Conservation (phyloP, 163 green algal genomes). For the Scenedesmus sp. region DNA sequence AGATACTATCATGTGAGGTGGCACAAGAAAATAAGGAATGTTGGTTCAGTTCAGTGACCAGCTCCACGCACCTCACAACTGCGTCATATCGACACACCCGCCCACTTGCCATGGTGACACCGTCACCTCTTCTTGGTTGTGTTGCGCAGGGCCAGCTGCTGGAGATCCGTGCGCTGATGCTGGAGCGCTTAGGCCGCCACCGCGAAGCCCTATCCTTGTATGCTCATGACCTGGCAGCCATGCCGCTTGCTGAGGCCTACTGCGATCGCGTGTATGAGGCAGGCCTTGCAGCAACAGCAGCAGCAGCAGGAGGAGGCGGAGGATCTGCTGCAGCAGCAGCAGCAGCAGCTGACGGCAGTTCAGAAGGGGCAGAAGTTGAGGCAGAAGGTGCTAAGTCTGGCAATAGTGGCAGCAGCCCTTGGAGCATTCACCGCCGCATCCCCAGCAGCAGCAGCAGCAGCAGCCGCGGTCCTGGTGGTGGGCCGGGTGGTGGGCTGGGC, state of each 20-base stretch:
- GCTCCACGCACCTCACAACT: no score
- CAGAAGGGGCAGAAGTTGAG: background rate
- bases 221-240: conserved; percentile 67
- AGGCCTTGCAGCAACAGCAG: conserved; percentile 18
- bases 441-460: background rate
- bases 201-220: conserved; percentile 81
- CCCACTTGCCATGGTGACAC: no score
- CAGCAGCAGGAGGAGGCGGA: background rate
- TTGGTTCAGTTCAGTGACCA: no score
- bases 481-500: background rate
- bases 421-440: background rate
- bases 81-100: no score
- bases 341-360: background rate
- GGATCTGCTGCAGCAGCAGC: background rate
- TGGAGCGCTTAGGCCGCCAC: conserved; percentile 81
- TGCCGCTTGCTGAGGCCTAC: conserved; percentile 77
- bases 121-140: no score
- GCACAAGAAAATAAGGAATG: no score
- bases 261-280: conserved; percentile 72
- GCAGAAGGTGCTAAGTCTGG: background rate
- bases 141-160: conserved; percentile 60
- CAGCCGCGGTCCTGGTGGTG: background rate
- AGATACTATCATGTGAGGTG: no score
- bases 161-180: conserved; percentile 82
- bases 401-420: background rate